These are phyloP conservation scores for Cytospora schulzeri DNA, from an alignment of 2,329 filamentous ascomycete genomes.

Conservation along the genomic window DNA sequence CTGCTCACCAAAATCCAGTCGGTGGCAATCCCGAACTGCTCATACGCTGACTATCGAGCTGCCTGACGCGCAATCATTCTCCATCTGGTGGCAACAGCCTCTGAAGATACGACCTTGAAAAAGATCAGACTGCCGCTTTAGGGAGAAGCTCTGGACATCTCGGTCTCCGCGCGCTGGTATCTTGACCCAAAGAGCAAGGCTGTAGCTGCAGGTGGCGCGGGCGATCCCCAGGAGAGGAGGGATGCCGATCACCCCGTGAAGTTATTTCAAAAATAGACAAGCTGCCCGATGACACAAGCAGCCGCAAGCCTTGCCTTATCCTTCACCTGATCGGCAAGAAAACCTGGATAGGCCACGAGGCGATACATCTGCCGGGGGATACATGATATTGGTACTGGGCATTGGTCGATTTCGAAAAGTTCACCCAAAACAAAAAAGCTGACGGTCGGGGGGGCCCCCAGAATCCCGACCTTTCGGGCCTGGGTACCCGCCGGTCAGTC, in stretches of 20 bases:
- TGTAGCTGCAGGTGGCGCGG: constrained; percentile 14
- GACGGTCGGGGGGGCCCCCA: background rate
- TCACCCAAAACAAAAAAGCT: no score
- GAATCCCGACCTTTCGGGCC: background rate
- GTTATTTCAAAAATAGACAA: constrained; percentile 6
- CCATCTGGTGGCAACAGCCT: background rate
- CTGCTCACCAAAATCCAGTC: background rate
- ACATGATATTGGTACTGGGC: background rate
- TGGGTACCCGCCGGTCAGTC: background rate
- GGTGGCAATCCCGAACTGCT: background rate
- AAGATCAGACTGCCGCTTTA: background rate
- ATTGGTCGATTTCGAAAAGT: no score
- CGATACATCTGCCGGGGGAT: background rate
- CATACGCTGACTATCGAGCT: background rate
- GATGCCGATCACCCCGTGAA: constrained; percentile 19
- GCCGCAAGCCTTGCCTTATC: constrained; percentile 7
- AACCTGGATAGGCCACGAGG: background rate
- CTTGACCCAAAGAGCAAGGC: constrained; percentile 7
- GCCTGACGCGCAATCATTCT: background rate
- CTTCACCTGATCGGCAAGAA: background rate
- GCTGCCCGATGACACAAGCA: background rate
- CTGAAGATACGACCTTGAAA: constrained; percentile 1
- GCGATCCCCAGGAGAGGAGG: background rate
- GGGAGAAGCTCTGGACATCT: background rate
- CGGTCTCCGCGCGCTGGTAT: background rate